Evolutionary conservation across 805 yeast species (phyloP).

Genomic region (Starmerella sirachaensis): DNA sequence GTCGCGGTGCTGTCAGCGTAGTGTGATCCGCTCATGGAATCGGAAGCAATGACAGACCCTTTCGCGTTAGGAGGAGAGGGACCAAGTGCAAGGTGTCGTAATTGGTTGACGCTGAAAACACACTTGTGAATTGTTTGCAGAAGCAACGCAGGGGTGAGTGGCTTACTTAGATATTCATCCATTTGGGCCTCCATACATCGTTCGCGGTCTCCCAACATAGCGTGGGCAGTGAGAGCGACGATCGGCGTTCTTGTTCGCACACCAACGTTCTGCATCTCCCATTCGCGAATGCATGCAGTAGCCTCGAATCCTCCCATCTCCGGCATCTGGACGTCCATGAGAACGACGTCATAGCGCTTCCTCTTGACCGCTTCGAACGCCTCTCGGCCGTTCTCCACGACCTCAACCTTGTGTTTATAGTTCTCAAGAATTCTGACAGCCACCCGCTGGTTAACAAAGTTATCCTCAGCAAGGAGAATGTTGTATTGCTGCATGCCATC

Average conservation of each 20-base stretch:
- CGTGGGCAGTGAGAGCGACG: conserved; percentile 84
- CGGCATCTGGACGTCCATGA: conserved; percentile 94
- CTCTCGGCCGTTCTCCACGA: conserved; percentile 75
- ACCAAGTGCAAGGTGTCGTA: conserved; percentile 30
- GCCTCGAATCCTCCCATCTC: conserved; percentile 94
- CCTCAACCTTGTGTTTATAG: conserved; percentile 72
- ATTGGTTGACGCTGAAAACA: conserved; percentile 40
- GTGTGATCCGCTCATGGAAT: conserved; percentile 21
- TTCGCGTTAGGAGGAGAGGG: conserved; percentile 21
- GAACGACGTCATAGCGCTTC: conserved; percentile 61
- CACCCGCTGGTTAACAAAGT: conserved; percentile 72
- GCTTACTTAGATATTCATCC: conserved; percentile 86
- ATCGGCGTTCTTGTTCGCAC: conserved; percentile 70
- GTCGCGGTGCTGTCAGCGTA: conserved; percentile 25
- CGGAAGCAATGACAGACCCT: conserved; percentile 18
- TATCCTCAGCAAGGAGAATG: conserved; percentile 75
- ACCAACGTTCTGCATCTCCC: conserved; percentile 73
- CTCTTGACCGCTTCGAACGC: conserved; percentile 65
- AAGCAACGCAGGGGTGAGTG: conserved; percentile 68
- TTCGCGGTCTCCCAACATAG: conserved; percentile 88
- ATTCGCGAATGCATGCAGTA: conserved; percentile 70
- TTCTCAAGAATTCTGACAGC: conserved; percentile 78
- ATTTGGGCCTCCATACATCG: conserved; percentile 76
- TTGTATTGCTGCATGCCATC: conserved; percentile 68
- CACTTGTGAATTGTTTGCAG: conserved; percentile 79